Base-by-base conservation (phyloP, 441 rosid genomes). In the Adansonia rubrostipa region DNA sequence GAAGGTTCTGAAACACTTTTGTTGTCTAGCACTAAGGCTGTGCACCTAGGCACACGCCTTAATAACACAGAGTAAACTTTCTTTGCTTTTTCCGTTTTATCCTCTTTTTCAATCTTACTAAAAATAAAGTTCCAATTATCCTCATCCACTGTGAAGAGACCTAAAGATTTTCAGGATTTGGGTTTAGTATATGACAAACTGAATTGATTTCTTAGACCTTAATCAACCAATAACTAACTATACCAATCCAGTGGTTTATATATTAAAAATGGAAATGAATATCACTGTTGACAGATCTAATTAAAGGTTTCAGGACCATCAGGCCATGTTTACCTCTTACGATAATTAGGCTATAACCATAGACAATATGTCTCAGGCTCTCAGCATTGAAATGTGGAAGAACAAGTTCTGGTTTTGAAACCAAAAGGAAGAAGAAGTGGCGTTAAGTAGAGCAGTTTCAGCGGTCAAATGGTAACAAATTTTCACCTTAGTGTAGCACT, bases 291-390 rank as follows among this genome's bases (percentile, higher is more conserved):
- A 17, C 51, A 13, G 20, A 22, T 48, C 58, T 22, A 22, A 47
- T 22, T 22, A 48, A 19, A 69, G 42, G 58, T 69, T 48, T 69
- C 73, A 69, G 45, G 19, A 69, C n/a, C 56, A 69, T 69, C n/a
- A 11, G 73, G 44, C 24, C 28, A 17, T 42, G 51, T 66, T 66
- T 66, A 42, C 13, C 11, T 19, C 24, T 19, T 0, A 42, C 22
- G 20, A n/a, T 42, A 42, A 66, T 14, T 63, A 33, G 68, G 45
- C 28, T 33, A 33, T 63, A 63, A 14, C 20, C 19, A 14, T 13
- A 33, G 19, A 63, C n/a, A 63, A 13, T 63, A 6, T 15, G 11
- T 64, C 42, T 7, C 51, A n/a, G 24, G 28, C 11, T 66, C 53
- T 66, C 71, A 42, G 47, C 71, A 17, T 66, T 17, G 53, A n/a